Evolutionary conservation across 345 rosid species (phyloP), one percentile per base, ranked within the genome.

Genomic region (Erucastrum elatum): DNA sequence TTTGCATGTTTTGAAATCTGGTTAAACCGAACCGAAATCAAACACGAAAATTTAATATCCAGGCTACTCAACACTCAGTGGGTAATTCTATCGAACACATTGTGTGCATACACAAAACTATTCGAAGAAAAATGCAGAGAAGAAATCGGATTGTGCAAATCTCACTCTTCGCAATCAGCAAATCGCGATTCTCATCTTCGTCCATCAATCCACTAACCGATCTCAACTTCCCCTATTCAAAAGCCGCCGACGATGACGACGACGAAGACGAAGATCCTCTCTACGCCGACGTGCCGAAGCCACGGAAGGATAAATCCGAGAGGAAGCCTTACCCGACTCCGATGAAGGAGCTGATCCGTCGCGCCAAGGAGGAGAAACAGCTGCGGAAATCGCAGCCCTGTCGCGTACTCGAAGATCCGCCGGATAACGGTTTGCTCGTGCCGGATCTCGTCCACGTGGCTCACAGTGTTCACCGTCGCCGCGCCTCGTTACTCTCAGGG

Each of bases 301-400:
- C 89, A 8, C 87, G 82, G 17, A 71, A 82, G 80, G 88, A 88
- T 72, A 92, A 89, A 82, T 87, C 97, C 10, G 83, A 88, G 87
- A 89, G 98, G 80, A 94, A 92, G 78, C 97, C 95, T 3, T 90
- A 87, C 41, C 87, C 82, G 17, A 94, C 95, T 5, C 97, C 97
- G 7, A 85, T 94, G 89, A 90, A 85, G 71, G 82, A 78, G 15
- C 56, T 94, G 80, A 92, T 94, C 61, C 85, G 75, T 6, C 87
- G 88, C 46, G 95, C 94, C 9, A 92, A 88, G 80, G 83, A 81
- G 74, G 94, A 90, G 84, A 89, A 76, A 72, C 87, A 86, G 59
- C 83, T 91, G 5, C 82, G 96, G 55, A 88, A 87, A 72, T 56
- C 83, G 55, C 84, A 88, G 58, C 98, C 98, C 26, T 91, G 94